phyloP scores from a whole-genome alignment of 495 filamentous ascomycete species.

The Neurospora terricola region DNA sequence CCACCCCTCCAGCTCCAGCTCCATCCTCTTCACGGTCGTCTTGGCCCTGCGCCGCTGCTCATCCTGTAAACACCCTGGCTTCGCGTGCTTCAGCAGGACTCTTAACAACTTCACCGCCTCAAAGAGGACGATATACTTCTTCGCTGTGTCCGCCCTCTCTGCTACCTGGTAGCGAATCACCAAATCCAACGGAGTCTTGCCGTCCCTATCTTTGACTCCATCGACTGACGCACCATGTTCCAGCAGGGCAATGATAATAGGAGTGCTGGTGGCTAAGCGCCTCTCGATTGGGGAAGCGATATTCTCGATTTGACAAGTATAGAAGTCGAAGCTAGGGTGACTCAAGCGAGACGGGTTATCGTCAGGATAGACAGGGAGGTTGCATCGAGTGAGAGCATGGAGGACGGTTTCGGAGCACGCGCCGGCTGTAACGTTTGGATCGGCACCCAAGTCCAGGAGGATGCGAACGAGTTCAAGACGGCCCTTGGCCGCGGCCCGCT shows the following conservation, averaged over 20 bases:
- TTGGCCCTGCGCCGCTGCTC: neutral
- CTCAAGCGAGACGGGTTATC: neutral
- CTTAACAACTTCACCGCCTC: neutral
- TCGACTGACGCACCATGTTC: neutral
- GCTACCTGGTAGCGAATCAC: neutral
- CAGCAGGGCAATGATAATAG: neutral
- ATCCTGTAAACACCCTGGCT: neutral
- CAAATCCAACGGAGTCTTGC: neutral
- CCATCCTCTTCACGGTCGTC: neutral
- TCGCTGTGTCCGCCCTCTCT: neutral
- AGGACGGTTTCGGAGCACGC: neutral
- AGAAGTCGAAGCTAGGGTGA: neutral
- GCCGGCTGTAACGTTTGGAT: neutral
- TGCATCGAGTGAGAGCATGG: neutral
- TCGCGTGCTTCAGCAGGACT: neutral
- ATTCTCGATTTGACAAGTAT: neutral
- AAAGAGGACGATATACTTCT: neutral
- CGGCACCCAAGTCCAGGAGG: neutral
- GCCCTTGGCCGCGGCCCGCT: neutral
- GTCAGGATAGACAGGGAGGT: neutral
- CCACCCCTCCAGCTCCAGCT: neutral
- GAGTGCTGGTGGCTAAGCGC: neutral
- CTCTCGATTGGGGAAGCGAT: neutral
- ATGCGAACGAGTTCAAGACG: neutral
- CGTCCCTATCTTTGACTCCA: neutral